phyloP scores from a whole-genome alignment of 140 eudicot genomes.

The Cichorium intybus region DNA sequence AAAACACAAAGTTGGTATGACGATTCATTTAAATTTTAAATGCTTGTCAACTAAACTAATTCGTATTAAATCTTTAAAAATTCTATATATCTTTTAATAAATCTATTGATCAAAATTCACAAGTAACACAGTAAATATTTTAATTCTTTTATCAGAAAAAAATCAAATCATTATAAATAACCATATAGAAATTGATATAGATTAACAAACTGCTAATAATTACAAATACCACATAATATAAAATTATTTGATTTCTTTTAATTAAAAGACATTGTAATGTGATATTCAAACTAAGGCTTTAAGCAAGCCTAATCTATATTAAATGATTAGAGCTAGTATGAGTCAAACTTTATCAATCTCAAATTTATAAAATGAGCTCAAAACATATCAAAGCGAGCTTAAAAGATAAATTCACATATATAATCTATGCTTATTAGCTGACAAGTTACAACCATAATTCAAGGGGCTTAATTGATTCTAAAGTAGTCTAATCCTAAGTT shows the following conservation, averaged over 20 bases:
- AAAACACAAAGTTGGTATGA: conserved; percentile 9
- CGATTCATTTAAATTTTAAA: neutral
- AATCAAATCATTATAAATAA: too few species aligned
- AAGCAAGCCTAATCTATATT: neutral
- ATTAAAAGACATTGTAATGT: neutral
- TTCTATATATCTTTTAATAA: neutral
- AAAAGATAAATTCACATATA: too few species aligned
- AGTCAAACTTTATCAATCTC: neutral
- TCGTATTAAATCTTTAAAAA: neutral
- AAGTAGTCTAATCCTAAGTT: conserved; percentile 11
- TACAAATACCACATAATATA: neutral
- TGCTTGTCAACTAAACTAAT: neutral
- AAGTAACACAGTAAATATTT: too few species aligned
- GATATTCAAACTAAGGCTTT: neutral
- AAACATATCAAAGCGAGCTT: neutral
- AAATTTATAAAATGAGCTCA: neutral
- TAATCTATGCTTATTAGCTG: neutral
- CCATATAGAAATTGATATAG: too few species aligned
- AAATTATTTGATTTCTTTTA: neutral
- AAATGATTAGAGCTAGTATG: too few species aligned
- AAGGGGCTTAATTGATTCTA: neutral
- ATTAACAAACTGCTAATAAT: neutral
- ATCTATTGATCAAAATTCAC: too few species aligned
- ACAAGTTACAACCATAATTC: neutral
- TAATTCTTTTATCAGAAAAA: too few species aligned